Evolutionary conservation across 352 stramenopile species (phyloP), one percentile per base, ranked within the genome.

Genomic region (Phytophthora syringae): DNA sequence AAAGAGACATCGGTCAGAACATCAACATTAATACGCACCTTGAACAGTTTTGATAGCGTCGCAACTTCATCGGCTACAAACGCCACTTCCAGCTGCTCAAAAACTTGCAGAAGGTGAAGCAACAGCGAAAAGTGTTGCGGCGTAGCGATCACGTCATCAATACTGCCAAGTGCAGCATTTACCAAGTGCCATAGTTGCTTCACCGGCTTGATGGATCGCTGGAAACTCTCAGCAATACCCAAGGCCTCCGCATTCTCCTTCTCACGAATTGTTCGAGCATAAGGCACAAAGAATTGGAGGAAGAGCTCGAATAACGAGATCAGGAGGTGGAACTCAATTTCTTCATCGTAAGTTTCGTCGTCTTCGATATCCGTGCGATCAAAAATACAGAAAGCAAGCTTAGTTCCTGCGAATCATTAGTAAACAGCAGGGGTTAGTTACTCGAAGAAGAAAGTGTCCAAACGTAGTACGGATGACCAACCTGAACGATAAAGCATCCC

Each of bases 41-140:
- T 52, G 56, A 76, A 82, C 20, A 89, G 52, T 65, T 78, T 77
- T 20, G 37, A 43, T 9, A 83, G 47, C 0, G 76, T 67, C n/a
- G 40, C 56, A 5, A 66, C 61, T 74, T 83, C 68, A 22, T 87
- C 64, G 0, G 30, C 16, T n/a, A n/a, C n/a, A n/a, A n/a, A n/a
- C n/a, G n/a, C n/a, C n/a, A n/a, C n/a, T n/a, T n/a, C n/a, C n/a
- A 90, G 42, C 53, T 88, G 67, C 43, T 89, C 79, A 52, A 89
- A 78, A 7, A 90, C 74, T 74, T 92, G 83, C 3, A 89, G 59
- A 6, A 82, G 58, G 60, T 90, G 81, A 40, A 92, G 72, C 6
- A 92, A 27, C 3, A 92, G 65, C 13, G 83, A 87, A 28, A 92
- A 89, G 5, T 81, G 81, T 40, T 90, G 80, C 7, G 83, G 83